Evolutionary conservation across 768 basidiomycete species (phyloP).

Genomic region (Lyophyllum shimeji): DNA sequence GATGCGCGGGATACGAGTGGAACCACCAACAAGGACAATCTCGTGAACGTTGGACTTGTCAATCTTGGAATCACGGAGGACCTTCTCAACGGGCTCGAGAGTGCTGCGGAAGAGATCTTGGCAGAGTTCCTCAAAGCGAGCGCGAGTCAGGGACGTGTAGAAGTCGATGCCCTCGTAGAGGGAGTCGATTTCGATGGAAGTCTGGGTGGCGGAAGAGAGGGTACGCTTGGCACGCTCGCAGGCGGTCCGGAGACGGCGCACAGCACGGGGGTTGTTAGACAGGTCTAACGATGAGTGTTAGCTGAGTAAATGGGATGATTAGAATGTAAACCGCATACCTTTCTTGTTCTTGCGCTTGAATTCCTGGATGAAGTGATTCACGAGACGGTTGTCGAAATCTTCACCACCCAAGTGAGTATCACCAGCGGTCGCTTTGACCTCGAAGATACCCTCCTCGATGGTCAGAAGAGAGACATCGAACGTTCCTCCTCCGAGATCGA

Average conservation of each 20-base stretch:
- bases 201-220: slow-evolving; percentile 94
- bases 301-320: slow-evolving; percentile 1
- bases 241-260: slow-evolving; percentile 95
- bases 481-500: slow-evolving; percentile 98
- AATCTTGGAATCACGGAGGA: slow-evolving; percentile 96
- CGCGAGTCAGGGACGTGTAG: slow-evolving; percentile 97
- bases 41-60: slow-evolving; percentile 96
- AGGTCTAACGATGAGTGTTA: slow-evolving; percentile 52
- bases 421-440: slow-evolving; percentile 97
- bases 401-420: slow-evolving; percentile 98
- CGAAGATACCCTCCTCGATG: slow-evolving; percentile 97
- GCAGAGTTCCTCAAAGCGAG: slow-evolving; percentile 96
- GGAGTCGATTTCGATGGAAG: slow-evolving; percentile 97
- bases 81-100: slow-evolving; percentile 95
- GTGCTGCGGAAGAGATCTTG: slow-evolving; percentile 94
- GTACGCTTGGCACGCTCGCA: slow-evolving; percentile 99
- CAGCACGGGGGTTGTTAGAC: slow-evolving; percentile 89
- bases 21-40: slow-evolving; percentile 97
- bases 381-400: slow-evolving; percentile 97
- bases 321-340: slow-evolving; percentile 40
- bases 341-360: slow-evolving; percentile 99
- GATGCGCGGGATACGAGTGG: slow-evolving; percentile 97
- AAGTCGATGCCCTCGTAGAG: slow-evolving; percentile 98
- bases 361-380: slow-evolving; percentile 95
- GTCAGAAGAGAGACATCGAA: slow-evolving; percentile 97